These are phyloP conservation scores for Xylariaceae sp. DNA, from an alignment of 2,329 filamentous ascomycete species.

Conservation along the genomic window DNA sequence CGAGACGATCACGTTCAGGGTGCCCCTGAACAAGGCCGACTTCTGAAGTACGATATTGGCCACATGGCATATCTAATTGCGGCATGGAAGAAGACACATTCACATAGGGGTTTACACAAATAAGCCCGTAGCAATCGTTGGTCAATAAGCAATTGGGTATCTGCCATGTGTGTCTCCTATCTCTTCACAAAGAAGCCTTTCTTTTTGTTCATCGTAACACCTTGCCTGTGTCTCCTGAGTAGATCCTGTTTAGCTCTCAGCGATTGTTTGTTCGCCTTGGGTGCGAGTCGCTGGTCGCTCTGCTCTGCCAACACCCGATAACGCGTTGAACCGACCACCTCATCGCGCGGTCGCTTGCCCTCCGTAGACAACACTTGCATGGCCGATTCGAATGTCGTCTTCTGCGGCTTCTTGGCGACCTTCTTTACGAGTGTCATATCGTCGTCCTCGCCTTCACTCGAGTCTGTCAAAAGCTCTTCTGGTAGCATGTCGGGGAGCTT, in stretches of 20 bases:
- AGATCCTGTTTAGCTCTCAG: slow-evolving; percentile 43
- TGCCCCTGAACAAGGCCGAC: too few relatives aligned
- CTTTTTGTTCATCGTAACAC: slow-evolving; percentile 29
- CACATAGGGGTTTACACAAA: too few relatives aligned
- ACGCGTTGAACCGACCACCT: slow-evolving; percentile 51
- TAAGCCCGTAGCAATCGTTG: neutral
- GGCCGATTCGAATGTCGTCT: slow-evolving; percentile 43
- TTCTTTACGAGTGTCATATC: slow-evolving; percentile 22
- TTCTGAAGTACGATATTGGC: too few relatives aligned
- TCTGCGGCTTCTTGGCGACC: slow-evolving; percentile 34
- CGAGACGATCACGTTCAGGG: too few relatives aligned
- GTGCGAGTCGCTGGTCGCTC: slow-evolving; percentile 47
- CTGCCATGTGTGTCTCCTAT: slow-evolving; percentile 3
- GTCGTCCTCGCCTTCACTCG: slow-evolving; percentile 31
- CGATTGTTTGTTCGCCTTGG: slow-evolving; percentile 44
- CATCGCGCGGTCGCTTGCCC: slow-evolving; percentile 43
- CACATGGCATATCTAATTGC: too few relatives aligned
- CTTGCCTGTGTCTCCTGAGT: slow-evolving; percentile 43
- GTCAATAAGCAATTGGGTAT: neutral
- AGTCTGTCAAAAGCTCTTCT: slow-evolving; percentile 52
- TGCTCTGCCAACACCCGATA: slow-evolving; percentile 48
- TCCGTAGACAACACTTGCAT: slow-evolving; percentile 38
- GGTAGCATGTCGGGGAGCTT: slow-evolving; percentile 48
- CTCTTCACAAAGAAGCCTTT: slow-evolving; percentile 46
- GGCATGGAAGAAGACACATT: too few relatives aligned